Evolutionary conservation across 83 land plant genomes (phyloP).

Genomic region (Picea mariana): DNA sequence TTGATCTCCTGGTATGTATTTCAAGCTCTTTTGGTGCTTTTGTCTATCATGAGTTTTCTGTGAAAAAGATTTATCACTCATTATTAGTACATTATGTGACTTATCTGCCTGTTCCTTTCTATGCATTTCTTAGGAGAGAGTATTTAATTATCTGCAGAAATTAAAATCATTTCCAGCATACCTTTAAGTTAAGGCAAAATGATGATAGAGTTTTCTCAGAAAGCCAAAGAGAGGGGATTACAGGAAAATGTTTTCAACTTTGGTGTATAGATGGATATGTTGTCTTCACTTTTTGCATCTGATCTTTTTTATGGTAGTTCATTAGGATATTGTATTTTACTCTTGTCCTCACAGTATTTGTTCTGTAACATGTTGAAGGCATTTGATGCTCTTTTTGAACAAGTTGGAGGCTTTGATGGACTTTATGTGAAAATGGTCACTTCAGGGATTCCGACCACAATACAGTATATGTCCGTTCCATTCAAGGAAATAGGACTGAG

Average conservation of each 20-base stretch:
- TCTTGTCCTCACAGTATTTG: neutral
- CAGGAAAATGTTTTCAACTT: neutral
- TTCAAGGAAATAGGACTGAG: conserved; percentile 61
- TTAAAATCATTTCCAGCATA: neutral
- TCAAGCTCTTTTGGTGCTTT: neutral
- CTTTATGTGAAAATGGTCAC: conserved; percentile 71
- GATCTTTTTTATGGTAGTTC: neutral
- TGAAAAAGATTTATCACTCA: neutral
- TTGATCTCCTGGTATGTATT: conserved; percentile 57
- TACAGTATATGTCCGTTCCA: conserved; percentile 82
- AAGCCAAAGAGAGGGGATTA: neutral
- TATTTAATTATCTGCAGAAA: neutral
- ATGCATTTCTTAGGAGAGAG: neutral
- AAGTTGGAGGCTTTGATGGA: conserved; percentile 87
- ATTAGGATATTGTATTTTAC: neutral
- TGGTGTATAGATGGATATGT: neutral
- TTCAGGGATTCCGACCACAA: conserved; percentile 65
- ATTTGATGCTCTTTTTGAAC: conserved; percentile 63
- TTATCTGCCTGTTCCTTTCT: neutral
- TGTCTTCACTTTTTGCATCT: neutral
- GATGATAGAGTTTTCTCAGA: neutral
- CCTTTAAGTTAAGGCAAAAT: neutral
- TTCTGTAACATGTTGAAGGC: conserved; percentile 36
- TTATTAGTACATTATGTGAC: neutral
- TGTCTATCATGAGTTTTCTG: neutral